Evolutionary conservation across 2,329 filamentous ascomycete genomes (phyloP).

Genomic region (Dothidotthia symphoricarpi): DNA sequence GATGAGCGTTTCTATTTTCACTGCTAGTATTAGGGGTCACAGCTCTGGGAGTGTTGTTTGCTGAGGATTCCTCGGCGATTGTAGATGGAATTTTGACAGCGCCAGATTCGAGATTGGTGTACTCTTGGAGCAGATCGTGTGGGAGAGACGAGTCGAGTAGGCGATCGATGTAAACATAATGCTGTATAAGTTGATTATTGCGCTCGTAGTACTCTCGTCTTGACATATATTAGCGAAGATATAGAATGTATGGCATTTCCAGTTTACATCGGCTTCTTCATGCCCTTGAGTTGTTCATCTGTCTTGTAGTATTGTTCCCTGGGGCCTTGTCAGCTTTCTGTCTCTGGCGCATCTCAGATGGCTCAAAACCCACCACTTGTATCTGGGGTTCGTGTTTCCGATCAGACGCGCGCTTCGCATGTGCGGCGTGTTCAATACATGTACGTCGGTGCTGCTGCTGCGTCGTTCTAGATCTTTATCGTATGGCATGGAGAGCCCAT

Average conservation of each 20-base stretch:
- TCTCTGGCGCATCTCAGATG: neutral
- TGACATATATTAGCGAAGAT: slow-evolving; percentile 7
- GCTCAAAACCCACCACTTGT: slow-evolving; percentile 61
- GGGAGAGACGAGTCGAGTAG: slow-evolving; percentile 90
- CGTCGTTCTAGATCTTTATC: slow-evolving; percentile 40
- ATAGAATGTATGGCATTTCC: neutral
- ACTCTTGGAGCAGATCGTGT: slow-evolving; percentile 87
- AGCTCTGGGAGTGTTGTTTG: slow-evolving; percentile 15
- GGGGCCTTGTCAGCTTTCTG: neutral
- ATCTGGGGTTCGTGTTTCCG: slow-evolving; percentile 81
- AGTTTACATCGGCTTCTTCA: slow-evolving; percentile 68
- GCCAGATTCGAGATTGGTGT: slow-evolving; percentile 62
- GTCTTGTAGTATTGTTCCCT: slow-evolving; percentile 80
- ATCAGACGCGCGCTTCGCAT: slow-evolving; percentile 84
- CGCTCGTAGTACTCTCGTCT: slow-evolving; percentile 83
- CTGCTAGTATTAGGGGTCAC: slow-evolving; percentile 18
- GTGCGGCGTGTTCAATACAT: slow-evolving; percentile 56
- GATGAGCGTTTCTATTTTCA: slow-evolving; percentile 14
- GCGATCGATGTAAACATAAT: slow-evolving; percentile 91
- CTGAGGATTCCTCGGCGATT: slow-evolving; percentile 66
- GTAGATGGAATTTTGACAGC: slow-evolving; percentile 67
- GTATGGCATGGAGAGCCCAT: slow-evolving; percentile 32
- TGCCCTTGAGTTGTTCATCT: slow-evolving; percentile 67
- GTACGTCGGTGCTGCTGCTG: slow-evolving; percentile 42
- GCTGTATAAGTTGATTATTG: slow-evolving; percentile 82